A percentile compares a stretch with the other conserved stretches of the same genome.
Evolutionary conservation across 371 early-diverging fungal genomes (phyloP).

Genomic region (Mortierella sp.): DNA sequence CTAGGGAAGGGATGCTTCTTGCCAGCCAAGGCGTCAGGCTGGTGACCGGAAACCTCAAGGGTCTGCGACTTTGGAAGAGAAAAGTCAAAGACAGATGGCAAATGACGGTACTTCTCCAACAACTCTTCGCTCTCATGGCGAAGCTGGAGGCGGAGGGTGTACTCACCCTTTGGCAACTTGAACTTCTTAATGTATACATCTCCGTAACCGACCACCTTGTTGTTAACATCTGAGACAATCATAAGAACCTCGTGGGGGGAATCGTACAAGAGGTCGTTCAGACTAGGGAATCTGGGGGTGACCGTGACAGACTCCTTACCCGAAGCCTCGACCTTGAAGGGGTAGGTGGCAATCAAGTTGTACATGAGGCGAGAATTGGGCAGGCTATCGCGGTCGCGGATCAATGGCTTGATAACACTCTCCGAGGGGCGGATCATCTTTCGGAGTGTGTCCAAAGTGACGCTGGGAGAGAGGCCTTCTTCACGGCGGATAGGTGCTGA

Average conservation of each 20-base stretch:
- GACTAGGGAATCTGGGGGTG: constrained; percentile 73
- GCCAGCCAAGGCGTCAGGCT: constrained; percentile 65
- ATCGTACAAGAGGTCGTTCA: constrained; percentile 75
- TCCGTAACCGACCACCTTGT: constrained; percentile 74
- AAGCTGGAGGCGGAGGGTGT: constrained; percentile 84
- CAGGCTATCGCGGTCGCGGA: constrained; percentile 79
- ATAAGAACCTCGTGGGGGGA: constrained; percentile 66
- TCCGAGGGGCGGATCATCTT: constrained; percentile 78
- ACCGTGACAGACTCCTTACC: constrained; percentile 62
- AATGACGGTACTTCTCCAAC: constrained; percentile 78
- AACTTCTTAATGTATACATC: constrained; percentile 82
- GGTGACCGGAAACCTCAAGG: constrained; percentile 66
- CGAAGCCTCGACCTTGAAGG: constrained; percentile 68
- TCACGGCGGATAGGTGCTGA: constrained; percentile 77
- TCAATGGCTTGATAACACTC: constrained; percentile 73
- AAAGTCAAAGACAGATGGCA: constrained; percentile 76
- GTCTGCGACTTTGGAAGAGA: constrained; percentile 67
- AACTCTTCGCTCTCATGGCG: constrained; percentile 74
- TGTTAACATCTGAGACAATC: constrained; percentile 68
- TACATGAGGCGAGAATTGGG: constrained; percentile 77
- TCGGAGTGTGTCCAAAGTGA: constrained; percentile 74
- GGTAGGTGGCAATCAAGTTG: constrained; percentile 81
- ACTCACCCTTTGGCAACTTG: constrained; percentile 88
- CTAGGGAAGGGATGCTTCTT: constrained; percentile 52
- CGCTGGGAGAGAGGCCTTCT: constrained; percentile 73